Base-by-base conservation (phyloP, 257 asterid species). In the Misopates orontium region DNA sequence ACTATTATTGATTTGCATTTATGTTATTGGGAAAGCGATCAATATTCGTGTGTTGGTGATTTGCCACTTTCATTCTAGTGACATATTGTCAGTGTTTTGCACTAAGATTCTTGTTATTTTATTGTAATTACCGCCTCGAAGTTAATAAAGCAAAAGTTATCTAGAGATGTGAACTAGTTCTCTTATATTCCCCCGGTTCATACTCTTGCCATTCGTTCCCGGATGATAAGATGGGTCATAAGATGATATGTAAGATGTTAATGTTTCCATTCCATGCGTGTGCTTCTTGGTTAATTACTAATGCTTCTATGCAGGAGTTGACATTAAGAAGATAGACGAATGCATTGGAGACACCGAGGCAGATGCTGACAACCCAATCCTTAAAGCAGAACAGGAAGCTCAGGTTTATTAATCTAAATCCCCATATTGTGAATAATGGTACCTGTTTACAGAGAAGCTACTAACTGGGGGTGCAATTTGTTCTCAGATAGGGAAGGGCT, bases 311-410 rank as follows among this genome's bases (percentile, higher is more conserved):
- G 76, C 73, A 83, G 89, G 89, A 42, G 23, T 83, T 59, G 86
- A 81, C 58, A 73, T 77, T 25, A 67, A 74, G 59, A 62, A 78
- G 76, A 75, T 83, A 55, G 81, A 80, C 42, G 78, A 75, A 62
- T 83, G 89, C 23, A 76, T 83, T 10, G 89, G 89, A 64, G 84
- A 80, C 71, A 75, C 75, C 31, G 84, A 76, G 54, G 84, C 83
- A 0, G 81, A 83, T 67, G 41, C 36, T 24, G 86, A 80, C 50
- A 83, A 83, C 75, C 83, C 81, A 17, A 52, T 83, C 60, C 77
- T 80, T 18, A 83, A 80, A 77, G 79, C 79, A 18, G 89, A 83
- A 70, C 86, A 83, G 61, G 84, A 78, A 67, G 70, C 82, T 16
- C 89, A 83, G 86, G 89, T 83, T 59, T 50, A 50, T 24, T 36